Evolutionary conservation across 2,329 filamentous ascomycete genomes (phyloP).

Genomic region (Sphaerulina vaccinii): DNA sequence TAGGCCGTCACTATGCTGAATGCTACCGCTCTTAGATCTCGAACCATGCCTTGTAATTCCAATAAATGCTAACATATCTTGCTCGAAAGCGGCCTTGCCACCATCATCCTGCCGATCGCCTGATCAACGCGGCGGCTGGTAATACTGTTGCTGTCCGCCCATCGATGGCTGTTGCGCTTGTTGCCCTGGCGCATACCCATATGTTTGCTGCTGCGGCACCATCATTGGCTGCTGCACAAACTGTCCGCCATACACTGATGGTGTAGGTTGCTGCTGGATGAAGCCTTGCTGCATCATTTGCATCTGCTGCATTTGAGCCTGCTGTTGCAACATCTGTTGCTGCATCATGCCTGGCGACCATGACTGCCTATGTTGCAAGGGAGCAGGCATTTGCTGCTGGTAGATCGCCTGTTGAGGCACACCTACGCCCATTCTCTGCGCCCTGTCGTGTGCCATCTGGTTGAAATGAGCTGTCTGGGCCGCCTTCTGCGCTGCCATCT

Average conservation of each 20-base stretch:
- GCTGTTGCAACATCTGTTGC: constrained; percentile 14
- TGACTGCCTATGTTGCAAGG: constrained; percentile 13
- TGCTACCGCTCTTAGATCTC: not conserved
- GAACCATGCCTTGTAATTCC: not conserved
- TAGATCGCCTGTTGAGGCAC: constrained; percentile 6
- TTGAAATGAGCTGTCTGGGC: constrained; percentile 31
- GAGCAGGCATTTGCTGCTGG: constrained; percentile 1
- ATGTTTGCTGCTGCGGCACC: constrained; percentile 1
- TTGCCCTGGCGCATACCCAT: constrained; percentile 11
- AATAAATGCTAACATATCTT: not conserved
- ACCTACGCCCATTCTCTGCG: constrained; percentile 12
- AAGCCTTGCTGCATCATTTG: constrained; percentile 13
- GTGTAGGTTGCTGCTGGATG: constrained; percentile 12
- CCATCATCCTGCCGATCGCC: not conserved
- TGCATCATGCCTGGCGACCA: constrained; percentile 16
- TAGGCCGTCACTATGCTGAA: too few relatives aligned
- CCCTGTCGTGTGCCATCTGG: constrained; percentile 20
- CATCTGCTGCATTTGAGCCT: constrained; percentile 14
- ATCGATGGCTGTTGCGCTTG: not conserved
- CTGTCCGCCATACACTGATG: constrained; percentile 21
- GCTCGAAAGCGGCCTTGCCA: not conserved
- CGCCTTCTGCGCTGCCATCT: constrained; percentile 31
- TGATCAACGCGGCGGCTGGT: constrained; percentile 2
- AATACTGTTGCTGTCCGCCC: constrained; percentile 2
- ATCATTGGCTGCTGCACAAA: constrained; percentile 21